Evolutionary conservation across 352 stramenopile genomes (phyloP).

Genomic region (Plasmopara viticola): DNA sequence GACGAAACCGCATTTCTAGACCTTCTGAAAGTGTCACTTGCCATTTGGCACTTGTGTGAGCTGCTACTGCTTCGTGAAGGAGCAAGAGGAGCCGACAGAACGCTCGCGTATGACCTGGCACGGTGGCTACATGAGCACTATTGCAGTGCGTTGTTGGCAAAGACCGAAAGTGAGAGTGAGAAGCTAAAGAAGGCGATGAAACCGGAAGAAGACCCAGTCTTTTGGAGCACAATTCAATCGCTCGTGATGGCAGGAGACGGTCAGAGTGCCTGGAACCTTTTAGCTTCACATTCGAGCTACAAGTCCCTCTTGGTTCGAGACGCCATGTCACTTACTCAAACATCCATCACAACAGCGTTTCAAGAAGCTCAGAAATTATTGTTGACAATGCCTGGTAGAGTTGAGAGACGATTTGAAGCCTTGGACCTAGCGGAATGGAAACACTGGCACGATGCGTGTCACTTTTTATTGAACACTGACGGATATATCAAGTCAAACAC

Average conservation of each 20-base stretch:
- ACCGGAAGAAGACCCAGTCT: constrained; percentile 39
- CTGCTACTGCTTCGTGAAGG: constrained; percentile 61
- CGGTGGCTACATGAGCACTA: constrained; percentile 77
- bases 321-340: constrained; percentile 30
- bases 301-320: constrained; percentile 43
- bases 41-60: constrained; percentile 76
- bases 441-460: constrained; percentile 57
- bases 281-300: constrained; percentile 53
- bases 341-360: constrained; percentile 43
- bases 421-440: constrained; percentile 35
- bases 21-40: constrained; percentile 71
- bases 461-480: constrained; percentile 53
- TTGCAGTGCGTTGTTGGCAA: constrained; percentile 43
- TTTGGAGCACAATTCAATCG: constrained; percentile 61
- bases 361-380: constrained; percentile 58
- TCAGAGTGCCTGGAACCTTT: constrained; percentile 45
- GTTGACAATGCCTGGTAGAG: constrained; percentile 52
- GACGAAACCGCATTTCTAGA: constrained; percentile 50
- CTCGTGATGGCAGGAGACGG: constrained; percentile 50
- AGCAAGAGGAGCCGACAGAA: constrained; percentile 39
- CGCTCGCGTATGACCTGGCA: constrained; percentile 64
- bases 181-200: constrained; percentile 32
- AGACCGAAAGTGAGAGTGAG: constrained; percentile 37
- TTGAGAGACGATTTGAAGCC: constrained; percentile 7
- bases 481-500: constrained; percentile 37